Percentiles rank a stretch among this genome's conserved stretches.
Conservation (phyloP, 2,329 filamentous ascomycete species). For the Mariannaea elegans region DNA sequence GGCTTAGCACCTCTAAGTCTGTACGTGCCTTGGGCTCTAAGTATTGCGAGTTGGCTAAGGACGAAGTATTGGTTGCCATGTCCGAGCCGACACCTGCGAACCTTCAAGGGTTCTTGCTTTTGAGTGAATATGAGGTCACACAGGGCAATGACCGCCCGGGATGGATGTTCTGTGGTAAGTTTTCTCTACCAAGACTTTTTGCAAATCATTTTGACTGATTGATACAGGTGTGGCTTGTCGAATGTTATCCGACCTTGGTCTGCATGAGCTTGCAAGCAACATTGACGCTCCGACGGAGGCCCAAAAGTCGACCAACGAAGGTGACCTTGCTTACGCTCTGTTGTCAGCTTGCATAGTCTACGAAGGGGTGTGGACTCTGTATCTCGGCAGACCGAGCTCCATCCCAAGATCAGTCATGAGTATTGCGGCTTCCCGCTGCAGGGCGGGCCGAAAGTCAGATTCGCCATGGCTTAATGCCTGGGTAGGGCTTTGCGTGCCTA, state of each 20-base stretch:
- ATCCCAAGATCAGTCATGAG: slow-evolving; percentile 17
- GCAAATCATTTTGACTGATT: no score
- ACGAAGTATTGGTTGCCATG: slow-evolving; percentile 10
- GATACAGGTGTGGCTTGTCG: slow-evolving; percentile 19
- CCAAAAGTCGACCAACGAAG: not conserved
- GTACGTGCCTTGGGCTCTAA: slow-evolving; percentile 14
- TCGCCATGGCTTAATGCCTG: slow-evolving; percentile 19
- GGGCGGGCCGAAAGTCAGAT: slow-evolving; percentile 6
- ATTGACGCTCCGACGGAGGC: not conserved
- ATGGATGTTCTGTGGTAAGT: slow-evolving; percentile 25
- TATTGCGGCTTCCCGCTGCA: slow-evolving; percentile 9
- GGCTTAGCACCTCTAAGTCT: slow-evolving; percentile 21
- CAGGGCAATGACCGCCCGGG: slow-evolving; percentile 21
- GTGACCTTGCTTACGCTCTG: slow-evolving; percentile 16
- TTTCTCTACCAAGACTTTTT: not conserved
- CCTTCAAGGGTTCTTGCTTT: slow-evolving; percentile 17
- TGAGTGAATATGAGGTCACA: slow-evolving; percentile 24
- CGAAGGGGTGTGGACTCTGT: slow-evolving; percentile 21
- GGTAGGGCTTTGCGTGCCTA: slow-evolving; percentile 19
- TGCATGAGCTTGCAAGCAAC: slow-evolving; percentile 17
- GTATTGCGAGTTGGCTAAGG: slow-evolving; percentile 13
- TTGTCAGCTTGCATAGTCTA: slow-evolving; percentile 19
- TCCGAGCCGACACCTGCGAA: slow-evolving; percentile 21
- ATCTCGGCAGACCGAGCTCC: slow-evolving; percentile 24
- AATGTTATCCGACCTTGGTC: slow-evolving; percentile 23